Evolutionary conservation across 208 protist species (phyloP), one percentile per base, ranked within the genome.

Genomic region (Leishmania braziliensis): DNA sequence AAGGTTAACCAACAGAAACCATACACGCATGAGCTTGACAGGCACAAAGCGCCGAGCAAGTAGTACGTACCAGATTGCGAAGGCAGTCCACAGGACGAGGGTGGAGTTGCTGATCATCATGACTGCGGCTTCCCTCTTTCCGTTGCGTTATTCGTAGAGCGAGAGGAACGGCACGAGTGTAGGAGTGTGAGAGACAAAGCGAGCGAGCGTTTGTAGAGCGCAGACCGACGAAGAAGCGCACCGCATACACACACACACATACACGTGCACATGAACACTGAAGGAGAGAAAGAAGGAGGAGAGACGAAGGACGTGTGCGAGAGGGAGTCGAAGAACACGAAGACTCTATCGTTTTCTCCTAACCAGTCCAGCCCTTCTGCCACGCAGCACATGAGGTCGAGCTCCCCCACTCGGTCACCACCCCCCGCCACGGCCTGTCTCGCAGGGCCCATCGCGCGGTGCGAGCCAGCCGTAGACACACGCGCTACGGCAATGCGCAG

Each of bases 1-100:
- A 6, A 90, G 54, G 53, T 80, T 77, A 2, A 86, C 79, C 2
- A 89, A 4, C 20, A 87, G 54, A 73, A 92, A 92, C 89, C 89
- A 92, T 20, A 60, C 84, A 20, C 84, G 85, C 88, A 90, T 89
- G 50, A 88, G 62, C 4, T 46, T 51, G 16, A 81, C 56, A 3
- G 89, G 89, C 51, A 84, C 78, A 12, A 84, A 60, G 3, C 86
- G 89, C 54, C 54, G 63, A 1, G 79, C 79, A 5, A 92, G 85
- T 26, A 91, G 77, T 14, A 75, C 29, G 73, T 83, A 83, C 86
- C 86, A 89, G 53, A 84, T 75, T 5, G 54, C 79, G 48, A 86
- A 83, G 51, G n/a, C 54, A 18, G 62, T 54, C 54, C 10, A 23
- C 18, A 29, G 51, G 53, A 46, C 5, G 54, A 66, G 1, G 20